These are phyloP conservation scores for Geotrichum restrictum DNA, from an alignment of 1,139 yeast species.

Conservation along the genomic window DNA sequence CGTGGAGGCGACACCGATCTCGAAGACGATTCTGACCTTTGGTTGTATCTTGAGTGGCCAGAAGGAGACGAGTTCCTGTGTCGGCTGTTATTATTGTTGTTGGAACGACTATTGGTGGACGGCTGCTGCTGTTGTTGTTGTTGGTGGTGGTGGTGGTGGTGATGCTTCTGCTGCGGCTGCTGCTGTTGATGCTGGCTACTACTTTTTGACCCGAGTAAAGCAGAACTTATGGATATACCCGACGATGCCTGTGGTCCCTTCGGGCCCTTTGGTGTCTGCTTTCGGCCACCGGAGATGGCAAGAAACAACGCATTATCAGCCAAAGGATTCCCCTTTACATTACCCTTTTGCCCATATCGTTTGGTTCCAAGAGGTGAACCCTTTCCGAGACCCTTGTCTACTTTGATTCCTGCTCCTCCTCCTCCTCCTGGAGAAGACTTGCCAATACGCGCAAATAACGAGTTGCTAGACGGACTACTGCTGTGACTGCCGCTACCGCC, in stretches of 20 bases:
- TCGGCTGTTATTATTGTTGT: too few species aligned
- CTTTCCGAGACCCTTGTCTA: too few species aligned
- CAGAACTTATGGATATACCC: slow-evolving; percentile 7
- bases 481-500: neutral
- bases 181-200: neutral
- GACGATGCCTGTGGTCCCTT: neutral
- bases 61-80: too few species aligned
- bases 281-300: slow-evolving; percentile 15
- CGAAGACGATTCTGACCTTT: too few species aligned
- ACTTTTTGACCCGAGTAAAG: slow-evolving; percentile 7
- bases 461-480: neutral
- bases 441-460: slow-evolving; percentile 7
- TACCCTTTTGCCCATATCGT: too few species aligned
- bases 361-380: too few species aligned
- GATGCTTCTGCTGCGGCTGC: neutral
- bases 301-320: slow-evolving; percentile 13
- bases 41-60: too few species aligned
- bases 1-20: neutral
- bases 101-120: neutral
- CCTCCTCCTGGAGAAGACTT: neutral
- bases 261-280: neutral
- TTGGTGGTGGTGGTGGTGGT: neutral
- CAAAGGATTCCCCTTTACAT: slow-evolving; percentile 3
- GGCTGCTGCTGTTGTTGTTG: slow-evolving; percentile 1
- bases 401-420: neutral